A percentile compares a stretch with the other conserved stretches of the same genome.
phyloP scores from a whole-genome alignment of 1,284 basidiomycete species.

The Ganoderma sp. region DNA sequence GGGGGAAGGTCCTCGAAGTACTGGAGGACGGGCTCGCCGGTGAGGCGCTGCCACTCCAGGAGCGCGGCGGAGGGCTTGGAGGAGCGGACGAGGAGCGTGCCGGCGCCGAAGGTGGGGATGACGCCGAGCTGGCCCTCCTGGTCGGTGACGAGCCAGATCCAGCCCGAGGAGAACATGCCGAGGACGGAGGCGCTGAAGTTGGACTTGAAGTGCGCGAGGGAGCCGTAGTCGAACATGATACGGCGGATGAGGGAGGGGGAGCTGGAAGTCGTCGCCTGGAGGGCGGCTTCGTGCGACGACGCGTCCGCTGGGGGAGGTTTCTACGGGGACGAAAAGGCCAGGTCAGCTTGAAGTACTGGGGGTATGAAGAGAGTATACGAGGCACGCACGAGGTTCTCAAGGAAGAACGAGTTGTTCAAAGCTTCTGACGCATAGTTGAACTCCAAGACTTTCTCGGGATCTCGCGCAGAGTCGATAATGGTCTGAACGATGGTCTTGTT shows the following conservation, averaged over 20 bases:
- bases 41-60: conserved; percentile 26
- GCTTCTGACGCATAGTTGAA: conserved; percentile 95
- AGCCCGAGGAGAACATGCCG: conserved; percentile 85
- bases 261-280: conserved; percentile 41
- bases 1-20: conserved; percentile 37
- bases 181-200: conserved; percentile 77
- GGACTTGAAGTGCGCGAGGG: conserved; percentile 74
- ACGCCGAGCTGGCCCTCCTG: conserved; percentile 67
- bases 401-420: conserved; percentile 96
- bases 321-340: conserved; percentile 40
- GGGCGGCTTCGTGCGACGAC: conserved; percentile 48
- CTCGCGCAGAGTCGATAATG: conserved; percentile 71
- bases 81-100: conserved; percentile 84
- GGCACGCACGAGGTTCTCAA: conserved; percentile 78
- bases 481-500: conserved; percentile 74
- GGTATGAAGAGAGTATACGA: conserved; percentile 17
- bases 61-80: conserved; percentile 35
- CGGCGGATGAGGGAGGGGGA: conserved; percentile 41
- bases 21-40: conserved; percentile 41
- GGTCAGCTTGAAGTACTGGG: background rate
- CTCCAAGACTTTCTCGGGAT: conserved; percentile 68
- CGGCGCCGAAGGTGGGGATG: conserved; percentile 87
- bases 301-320: conserved; percentile 53
- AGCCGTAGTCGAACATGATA: conserved; percentile 65
- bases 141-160: conserved; percentile 88